Percentiles rank a stretch among this genome's conserved stretches.
These are phyloP conservation scores for Komagataella ulmi DNA, from an alignment of 805 yeast genomes.

Conservation along the genomic window DNA sequence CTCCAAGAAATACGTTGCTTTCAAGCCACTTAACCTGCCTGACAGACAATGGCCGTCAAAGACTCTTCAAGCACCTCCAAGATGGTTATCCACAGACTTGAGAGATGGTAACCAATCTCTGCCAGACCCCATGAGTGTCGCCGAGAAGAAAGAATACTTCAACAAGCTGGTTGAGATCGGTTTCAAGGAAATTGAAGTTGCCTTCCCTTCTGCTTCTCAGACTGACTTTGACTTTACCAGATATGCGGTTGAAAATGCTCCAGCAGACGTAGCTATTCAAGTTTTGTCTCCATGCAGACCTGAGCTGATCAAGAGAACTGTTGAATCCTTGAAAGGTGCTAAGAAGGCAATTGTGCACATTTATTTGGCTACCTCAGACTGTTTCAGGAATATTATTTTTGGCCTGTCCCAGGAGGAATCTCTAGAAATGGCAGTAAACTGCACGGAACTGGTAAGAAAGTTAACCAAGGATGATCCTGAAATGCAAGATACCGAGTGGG, in stretches of 20 bases:
- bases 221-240: slow-evolving; percentile 75
- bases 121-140: slow-evolving; percentile 74
- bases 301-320: slow-evolving; percentile 59
- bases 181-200: slow-evolving; percentile 69
- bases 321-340: slow-evolving; percentile 62
- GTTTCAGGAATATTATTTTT: slow-evolving; percentile 65
- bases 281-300: slow-evolving; percentile 70
- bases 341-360: slow-evolving; percentile 61
- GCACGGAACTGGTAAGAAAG: slow-evolving; percentile 52
- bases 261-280: slow-evolving; percentile 63
- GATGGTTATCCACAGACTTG: slow-evolving; percentile 71
- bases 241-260: slow-evolving; percentile 67
- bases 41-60: slow-evolving; percentile 66
- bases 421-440: slow-evolving; percentile 52
- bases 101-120: slow-evolving; percentile 75
- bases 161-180: slow-evolving; percentile 62
- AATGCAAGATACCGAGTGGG: slow-evolving; percentile 52
- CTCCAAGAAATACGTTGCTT: slow-evolving; percentile 44
- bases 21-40: slow-evolving; percentile 38
- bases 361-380: slow-evolving; percentile 64
- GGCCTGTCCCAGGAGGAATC: slow-evolving; percentile 62
- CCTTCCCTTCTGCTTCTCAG: slow-evolving; percentile 74
- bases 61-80: slow-evolving; percentile 54
- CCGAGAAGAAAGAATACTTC: slow-evolving; percentile 63
- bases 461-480: slow-evolving; percentile 65